Conservation (phyloP, 306 rosid genomes). For the Casuarina equisetifolia region DNA sequence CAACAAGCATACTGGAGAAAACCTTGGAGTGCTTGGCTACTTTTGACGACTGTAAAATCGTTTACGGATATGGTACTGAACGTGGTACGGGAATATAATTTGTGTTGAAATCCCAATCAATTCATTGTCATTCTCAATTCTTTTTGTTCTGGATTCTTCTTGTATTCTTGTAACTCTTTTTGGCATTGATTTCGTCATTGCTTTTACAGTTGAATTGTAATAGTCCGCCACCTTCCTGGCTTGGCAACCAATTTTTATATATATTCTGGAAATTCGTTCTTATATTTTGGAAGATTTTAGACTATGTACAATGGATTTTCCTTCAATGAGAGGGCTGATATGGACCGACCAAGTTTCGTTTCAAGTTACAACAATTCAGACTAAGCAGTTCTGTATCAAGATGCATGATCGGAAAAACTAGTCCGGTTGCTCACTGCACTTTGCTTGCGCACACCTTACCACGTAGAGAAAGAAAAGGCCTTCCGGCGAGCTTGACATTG, state of each 20-base stretch:
- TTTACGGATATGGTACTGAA: neutral
- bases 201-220: neutral
- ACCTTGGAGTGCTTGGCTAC: neutral
- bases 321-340: no score
- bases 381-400: no score
- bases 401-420: no score
- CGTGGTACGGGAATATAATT: neutral
- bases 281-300: no score
- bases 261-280: neutral
- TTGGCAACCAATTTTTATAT: neutral
- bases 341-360: no score
- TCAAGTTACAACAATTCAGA: no score
- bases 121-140: neutral
- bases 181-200: neutral
- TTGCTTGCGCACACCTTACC: no score
- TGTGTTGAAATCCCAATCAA: slow-evolving; percentile 6
- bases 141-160: neutral
- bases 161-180: neutral
- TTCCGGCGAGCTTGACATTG: no score
- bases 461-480: no score
- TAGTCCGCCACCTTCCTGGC: neutral
- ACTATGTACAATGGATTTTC: no score
- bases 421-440: no score
- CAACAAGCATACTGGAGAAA: neutral
- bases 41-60: neutral